These are phyloP conservation scores for Puccinellia tenuiflora DNA, from an alignment of 176 grass and related monocot genomes.

Conservation along the genomic window DNA sequence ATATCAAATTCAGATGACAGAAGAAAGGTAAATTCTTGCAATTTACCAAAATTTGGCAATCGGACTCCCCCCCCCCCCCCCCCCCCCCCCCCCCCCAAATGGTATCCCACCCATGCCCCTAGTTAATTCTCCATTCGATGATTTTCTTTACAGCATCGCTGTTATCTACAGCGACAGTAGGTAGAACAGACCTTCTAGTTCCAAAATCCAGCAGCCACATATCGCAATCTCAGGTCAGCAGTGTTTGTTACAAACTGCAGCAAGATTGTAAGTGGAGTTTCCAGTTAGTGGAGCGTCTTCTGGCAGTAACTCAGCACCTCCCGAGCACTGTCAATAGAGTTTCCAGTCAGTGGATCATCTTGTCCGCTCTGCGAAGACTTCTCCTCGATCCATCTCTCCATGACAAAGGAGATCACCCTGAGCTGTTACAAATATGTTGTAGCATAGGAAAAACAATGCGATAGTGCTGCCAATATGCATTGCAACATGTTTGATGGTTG, in stretches of 20 bases:
- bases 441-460: conserved; percentile 30
- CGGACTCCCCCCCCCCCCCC: neutral
- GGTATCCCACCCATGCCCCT: neutral
- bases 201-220: neutral
- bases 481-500: neutral
- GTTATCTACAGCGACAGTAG: neutral
- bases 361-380: conserved; percentile 21
- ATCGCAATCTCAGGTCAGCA: neutral
- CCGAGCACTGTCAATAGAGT: conserved; percentile 30
- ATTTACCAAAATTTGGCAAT: neutral
- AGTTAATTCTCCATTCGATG: neutral
- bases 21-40: neutral
- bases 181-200: neutral
- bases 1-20: neutral
- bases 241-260: neutral
- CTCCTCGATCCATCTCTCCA: conserved; percentile 61
- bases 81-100: too few species aligned
- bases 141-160: neutral
- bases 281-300: conserved; percentile 11
- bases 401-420: conserved; percentile 43
- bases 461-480: neutral
- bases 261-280: conserved; percentile 14
- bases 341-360: neutral
- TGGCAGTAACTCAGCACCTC: conserved; percentile 56
- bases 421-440: conserved; percentile 36